Conservation (phyloP, 2,329 filamentous ascomycete genomes). For the Hypoxylon sp. region DNA sequence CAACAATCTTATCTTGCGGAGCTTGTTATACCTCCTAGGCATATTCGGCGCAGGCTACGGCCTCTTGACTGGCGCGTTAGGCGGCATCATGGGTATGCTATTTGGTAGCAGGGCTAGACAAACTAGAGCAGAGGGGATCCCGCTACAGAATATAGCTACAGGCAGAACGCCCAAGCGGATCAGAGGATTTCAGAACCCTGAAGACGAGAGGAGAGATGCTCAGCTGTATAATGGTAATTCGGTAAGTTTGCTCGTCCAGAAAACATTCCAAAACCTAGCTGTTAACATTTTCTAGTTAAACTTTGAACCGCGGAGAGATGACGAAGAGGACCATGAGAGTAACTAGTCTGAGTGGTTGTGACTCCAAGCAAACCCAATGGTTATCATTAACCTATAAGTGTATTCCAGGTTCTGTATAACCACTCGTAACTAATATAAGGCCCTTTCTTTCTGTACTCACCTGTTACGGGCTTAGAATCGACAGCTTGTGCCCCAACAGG, state of each 20-base stretch:
- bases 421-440: background rate
- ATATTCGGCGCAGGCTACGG: slow-evolving; percentile 44
- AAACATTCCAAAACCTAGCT: background rate
- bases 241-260: slow-evolving; percentile 63
- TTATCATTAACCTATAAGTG: slow-evolving; percentile 5
- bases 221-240: slow-evolving; percentile 95
- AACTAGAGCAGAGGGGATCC: slow-evolving; percentile 44
- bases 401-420: background rate
- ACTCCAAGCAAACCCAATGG: background rate
- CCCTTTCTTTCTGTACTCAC: background rate
- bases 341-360: background rate
- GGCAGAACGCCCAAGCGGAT: slow-evolving; percentile 53
- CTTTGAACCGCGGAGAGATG: slow-evolving; percentile 75
- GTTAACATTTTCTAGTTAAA: slow-evolving; percentile 68
- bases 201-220: slow-evolving; percentile 69
- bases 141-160: slow-evolving; percentile 53
- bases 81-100: slow-evolving; percentile 47
- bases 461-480: background rate
- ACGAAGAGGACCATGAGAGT: slow-evolving; percentile 58
- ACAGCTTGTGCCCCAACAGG: background rate
- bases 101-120: slow-evolving; percentile 36
- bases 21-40: slow-evolving; percentile 39
- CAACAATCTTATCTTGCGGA: slow-evolving; percentile 52
- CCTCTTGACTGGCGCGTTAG: slow-evolving; percentile 47
- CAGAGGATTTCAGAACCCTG: slow-evolving; percentile 68